These are phyloP conservation scores for Camellia oleifera DNA, from an alignment of 179 eudicot species.

Conservation along the genomic window DNA sequence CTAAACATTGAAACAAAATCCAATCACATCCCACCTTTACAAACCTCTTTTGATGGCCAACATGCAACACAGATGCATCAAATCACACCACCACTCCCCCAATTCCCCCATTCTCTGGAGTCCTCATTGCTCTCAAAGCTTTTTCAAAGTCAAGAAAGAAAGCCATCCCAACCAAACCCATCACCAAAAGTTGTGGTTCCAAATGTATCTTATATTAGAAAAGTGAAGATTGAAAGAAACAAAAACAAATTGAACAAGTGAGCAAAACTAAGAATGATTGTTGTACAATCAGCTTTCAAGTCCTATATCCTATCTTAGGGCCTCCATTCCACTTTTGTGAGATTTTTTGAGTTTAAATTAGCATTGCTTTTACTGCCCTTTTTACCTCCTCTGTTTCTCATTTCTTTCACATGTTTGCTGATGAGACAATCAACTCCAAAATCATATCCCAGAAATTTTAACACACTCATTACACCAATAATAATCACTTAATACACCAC, in stretches of 20 bases:
- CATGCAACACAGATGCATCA: conserved; percentile 24
- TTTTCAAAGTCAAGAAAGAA: conserved; percentile 18
- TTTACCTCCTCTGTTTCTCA: conserved; percentile 12
- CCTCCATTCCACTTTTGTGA: neutral
- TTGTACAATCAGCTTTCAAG: conserved; percentile 14
- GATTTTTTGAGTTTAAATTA: neutral
- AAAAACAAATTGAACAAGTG: conserved; percentile 16
- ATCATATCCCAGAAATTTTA: neutral
- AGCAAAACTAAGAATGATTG: conserved; percentile 10
- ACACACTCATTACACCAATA: neutral
- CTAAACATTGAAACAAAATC: conserved; percentile 29
- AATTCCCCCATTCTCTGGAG: neutral
- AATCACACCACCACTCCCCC: conserved; percentile 17
- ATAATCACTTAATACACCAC: neutral
- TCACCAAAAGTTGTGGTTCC: conserved; percentile 25
- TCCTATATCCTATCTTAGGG: neutral
- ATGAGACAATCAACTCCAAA: conserved; percentile 10
- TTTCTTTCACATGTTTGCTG: conserved; percentile 5
- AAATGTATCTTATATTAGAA: conserved; percentile 7
- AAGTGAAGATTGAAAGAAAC: conserved; percentile 12
- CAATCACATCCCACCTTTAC: conserved; percentile 28
- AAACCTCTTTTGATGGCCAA: conserved; percentile 28
- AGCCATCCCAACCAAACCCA: conserved; percentile 26
- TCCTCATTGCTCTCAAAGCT: conserved; percentile 13
- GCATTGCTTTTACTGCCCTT: neutral